Percentiles rank a stretch among this genome's conserved stretches.
Conservation (phyloP, 2,329 filamentous ascomycete genomes). For the Blumeria hordei region DNA sequence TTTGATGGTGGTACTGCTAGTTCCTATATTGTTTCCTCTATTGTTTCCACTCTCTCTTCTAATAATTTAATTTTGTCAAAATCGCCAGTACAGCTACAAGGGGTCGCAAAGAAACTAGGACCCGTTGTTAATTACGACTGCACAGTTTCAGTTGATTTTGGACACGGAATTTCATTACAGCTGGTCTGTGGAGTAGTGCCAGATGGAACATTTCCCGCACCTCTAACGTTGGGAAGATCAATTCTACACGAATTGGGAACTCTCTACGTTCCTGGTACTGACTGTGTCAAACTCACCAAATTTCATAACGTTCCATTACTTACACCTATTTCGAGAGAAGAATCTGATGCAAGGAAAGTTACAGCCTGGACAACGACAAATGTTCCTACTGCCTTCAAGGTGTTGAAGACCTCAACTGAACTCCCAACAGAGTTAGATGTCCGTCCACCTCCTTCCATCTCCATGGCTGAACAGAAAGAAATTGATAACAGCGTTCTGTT, state of each 20-base stretch:
- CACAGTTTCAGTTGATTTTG: background rate
- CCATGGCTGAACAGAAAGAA: background rate
- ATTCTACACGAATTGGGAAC: background rate
- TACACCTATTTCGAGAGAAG: background rate
- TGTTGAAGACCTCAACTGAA: background rate
- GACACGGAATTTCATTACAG: too few relatives aligned
- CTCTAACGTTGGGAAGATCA: background rate
- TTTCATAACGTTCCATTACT: background rate
- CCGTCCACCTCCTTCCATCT: background rate
- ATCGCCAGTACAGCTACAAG: background rate
- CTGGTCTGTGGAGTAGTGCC: background rate
- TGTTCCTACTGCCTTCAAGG: background rate
- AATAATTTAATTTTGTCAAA: background rate
- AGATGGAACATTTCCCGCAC: background rate
- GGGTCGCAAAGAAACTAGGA: background rate
- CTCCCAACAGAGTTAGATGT: background rate
- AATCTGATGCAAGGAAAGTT: background rate
- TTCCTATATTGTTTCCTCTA: background rate
- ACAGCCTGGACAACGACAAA: background rate
- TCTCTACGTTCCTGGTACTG: background rate
- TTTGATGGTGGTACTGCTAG: background rate
- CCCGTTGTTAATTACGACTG: background rate
- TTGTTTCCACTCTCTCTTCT: background rate
- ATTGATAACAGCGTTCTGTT: background rate
- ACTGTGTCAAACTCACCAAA: background rate